Percentiles rank a stretch among this genome's conserved stretches.
Evolutionary conservation across 139 green algal genomes (phyloP).

Genomic region (Chlamydomonas schloesseri): DNA sequence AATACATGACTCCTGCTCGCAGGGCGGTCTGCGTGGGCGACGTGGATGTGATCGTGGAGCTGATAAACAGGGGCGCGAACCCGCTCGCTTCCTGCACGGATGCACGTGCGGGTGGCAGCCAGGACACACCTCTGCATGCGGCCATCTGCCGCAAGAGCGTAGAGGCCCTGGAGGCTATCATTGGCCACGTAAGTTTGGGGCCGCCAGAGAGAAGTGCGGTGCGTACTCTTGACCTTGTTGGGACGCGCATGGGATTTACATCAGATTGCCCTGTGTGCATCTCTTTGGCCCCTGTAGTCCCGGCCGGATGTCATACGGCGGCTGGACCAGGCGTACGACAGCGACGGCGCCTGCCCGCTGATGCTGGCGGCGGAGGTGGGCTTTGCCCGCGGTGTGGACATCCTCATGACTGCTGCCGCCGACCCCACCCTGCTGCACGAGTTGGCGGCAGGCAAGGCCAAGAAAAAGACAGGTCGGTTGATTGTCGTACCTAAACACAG

Average conservation of each 20-base stretch:
- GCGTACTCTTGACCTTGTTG: too few relatives aligned
- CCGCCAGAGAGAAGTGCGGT: too few relatives aligned
- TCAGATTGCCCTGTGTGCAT: not conserved
- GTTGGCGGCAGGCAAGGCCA: not conserved
- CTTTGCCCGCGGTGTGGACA: not conserved
- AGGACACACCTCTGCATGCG: constrained; percentile 11
- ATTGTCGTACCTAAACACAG: too few relatives aligned
- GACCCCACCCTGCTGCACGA: not conserved
- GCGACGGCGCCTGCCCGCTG: not conserved
- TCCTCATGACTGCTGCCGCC: constrained; percentile 9
- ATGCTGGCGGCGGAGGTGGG: not conserved
- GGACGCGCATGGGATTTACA: not conserved
- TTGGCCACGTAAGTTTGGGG: not conserved
- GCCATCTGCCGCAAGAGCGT: not conserved
- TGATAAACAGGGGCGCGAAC: not conserved
- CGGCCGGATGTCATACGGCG: too few relatives aligned
- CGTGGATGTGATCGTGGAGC: not conserved
- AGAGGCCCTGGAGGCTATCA: not conserved
- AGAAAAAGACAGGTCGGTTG: not conserved
- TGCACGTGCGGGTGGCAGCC: not conserved
- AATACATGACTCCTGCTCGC: not conserved
- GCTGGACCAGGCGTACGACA: not conserved
- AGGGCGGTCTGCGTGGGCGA: not conserved
- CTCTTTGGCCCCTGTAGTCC: not conserved
- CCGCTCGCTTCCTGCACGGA: not conserved